These are phyloP conservation scores for Penicillium coffeae DNA, from an alignment of 495 filamentous ascomycete genomes.

Conservation along the genomic window DNA sequence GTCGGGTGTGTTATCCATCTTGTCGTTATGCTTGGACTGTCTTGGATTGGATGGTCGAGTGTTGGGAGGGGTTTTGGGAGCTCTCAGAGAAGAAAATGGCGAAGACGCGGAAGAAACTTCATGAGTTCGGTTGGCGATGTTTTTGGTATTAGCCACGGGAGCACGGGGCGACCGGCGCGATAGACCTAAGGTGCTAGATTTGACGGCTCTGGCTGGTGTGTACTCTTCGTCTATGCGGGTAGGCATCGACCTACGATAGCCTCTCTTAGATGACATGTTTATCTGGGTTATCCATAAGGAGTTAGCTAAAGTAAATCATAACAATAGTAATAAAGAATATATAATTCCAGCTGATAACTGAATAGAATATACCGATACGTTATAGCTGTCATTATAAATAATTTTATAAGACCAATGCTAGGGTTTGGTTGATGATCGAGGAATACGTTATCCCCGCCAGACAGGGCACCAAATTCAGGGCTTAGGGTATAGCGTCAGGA, in stretches of 20 bases:
- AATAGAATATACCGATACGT: too few species aligned
- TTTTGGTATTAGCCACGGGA: slow-evolving; percentile 7
- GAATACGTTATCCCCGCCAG: slow-evolving; percentile 8
- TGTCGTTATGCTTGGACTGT: background rate
- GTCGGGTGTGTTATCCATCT: slow-evolving; percentile 5
- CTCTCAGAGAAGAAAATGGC: slow-evolving; percentile 11
- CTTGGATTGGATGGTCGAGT: background rate
- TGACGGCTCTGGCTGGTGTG: background rate
- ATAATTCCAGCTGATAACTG: too few species aligned
- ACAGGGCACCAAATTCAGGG: slow-evolving; percentile 11
- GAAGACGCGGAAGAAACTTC: slow-evolving; percentile 7
- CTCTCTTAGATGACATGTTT: slow-evolving; percentile 25
- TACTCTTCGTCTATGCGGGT: slow-evolving; percentile 6
- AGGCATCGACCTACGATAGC: slow-evolving; percentile 20
- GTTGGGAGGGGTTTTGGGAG: slow-evolving; percentile 6
- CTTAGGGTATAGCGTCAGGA: slow-evolving; percentile 14
- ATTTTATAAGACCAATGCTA: too few species aligned
- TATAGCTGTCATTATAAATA: too few species aligned
- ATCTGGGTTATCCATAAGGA: slow-evolving; percentile 3
- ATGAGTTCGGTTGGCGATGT: slow-evolving; percentile 6
- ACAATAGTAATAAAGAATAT: background rate
- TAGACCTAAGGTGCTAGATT: slow-evolving; percentile 11
- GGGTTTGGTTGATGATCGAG: too few species aligned
- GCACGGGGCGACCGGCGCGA: slow-evolving; percentile 22
- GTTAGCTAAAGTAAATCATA: slow-evolving; percentile 8